Base-by-base conservation (phyloP, 306 rosid genomes). In the Psophocarpus tetragonolobus region DNA sequence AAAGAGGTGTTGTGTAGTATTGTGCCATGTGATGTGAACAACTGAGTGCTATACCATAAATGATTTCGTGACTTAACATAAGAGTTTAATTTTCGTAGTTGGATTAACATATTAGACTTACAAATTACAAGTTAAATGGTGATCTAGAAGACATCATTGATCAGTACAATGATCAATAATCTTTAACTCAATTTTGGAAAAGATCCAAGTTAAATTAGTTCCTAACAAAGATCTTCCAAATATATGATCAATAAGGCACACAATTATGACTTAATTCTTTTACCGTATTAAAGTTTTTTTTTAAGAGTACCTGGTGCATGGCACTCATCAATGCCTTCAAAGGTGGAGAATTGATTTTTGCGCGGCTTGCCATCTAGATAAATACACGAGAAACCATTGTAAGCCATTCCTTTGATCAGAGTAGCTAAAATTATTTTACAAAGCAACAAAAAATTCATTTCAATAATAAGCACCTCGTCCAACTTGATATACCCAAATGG, bases 291-390 rank as follows among this genome's bases (percentile, higher is more conserved):
- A 47, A 38, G 39, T 10, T 12, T 17, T 69, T 50, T 30, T 23
- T 33, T 1, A 5, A 61, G 65, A 29, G 62, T 83, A 94, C 98
- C 97, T 92, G 71, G 30, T 81, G 87, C 47, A 92, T 83, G 79
- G 89, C 70, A 21, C 77, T 83, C 92, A 95, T 84, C 86, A 95
- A 78, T 75, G 84, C 68, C 82, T 56, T 85, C 57, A 95, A 81
- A 32, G 97, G 87, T 38, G 96, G 97, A 26, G 96, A 84, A 69
- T 91, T 90, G 24, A 90, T 84, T 88, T 92, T 95, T 17, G 96
- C 99, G 65, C 97, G 96, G 63, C 97, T 91, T 79, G 99, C 91
- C 83, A 95, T 91, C 99, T 95, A 83, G 54, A 24, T 53, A 71
- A 35, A 60, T 45, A 60, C 71, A 32, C 30, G 24, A 74, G 58